Evolutionary conservation across 139 green algal genomes (phyloP).

Genomic region (Pleodorina starrii): DNA sequence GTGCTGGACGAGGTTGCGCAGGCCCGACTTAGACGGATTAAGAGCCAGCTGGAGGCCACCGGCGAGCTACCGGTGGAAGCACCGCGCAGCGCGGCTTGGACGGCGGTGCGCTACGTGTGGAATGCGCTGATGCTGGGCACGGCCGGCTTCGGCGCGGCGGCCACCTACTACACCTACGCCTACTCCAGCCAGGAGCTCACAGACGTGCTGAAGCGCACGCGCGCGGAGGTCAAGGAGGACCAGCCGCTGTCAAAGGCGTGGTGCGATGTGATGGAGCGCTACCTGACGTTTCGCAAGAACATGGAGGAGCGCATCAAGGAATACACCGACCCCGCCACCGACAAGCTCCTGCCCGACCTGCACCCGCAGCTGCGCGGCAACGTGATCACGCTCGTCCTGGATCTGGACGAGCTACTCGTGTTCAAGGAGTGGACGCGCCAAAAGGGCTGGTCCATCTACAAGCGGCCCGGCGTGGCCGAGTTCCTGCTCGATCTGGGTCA

Average conservation of each 20-base stretch:
- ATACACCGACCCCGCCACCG: constrained; percentile 89
- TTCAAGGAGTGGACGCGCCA: constrained; percentile 93
- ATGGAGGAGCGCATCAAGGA: constrained; percentile 74
- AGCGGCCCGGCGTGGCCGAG: constrained; percentile 88
- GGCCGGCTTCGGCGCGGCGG: constrained; percentile 62
- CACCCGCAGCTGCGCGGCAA: constrained; percentile 67
- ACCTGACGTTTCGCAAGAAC: constrained; percentile 66
- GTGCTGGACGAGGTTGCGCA: constrained; percentile 39
- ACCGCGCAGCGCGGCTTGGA: neutral
- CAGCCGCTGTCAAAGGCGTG: constrained; percentile 64
- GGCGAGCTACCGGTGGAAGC: constrained; percentile 35
- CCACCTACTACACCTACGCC: constrained; percentile 79
- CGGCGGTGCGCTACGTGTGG: neutral
- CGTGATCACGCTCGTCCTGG: constrained; percentile 94
- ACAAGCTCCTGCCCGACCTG: constrained; percentile 94
- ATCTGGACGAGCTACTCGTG: constrained; percentile 95
- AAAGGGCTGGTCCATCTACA: constrained; percentile 88
- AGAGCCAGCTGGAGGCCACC: constrained; percentile 34
- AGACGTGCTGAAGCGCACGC: constrained; percentile 57
- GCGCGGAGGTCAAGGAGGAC: constrained; percentile 14
- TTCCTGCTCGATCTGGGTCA: constrained; percentile 91
- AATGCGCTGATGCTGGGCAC: constrained; percentile 63
- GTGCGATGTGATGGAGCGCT: constrained; percentile 65
- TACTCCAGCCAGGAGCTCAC: constrained; percentile 66
- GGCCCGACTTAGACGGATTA: constrained; percentile 27